Percentiles rank a stretch among this genome's conserved stretches.
These are phyloP conservation scores for Alnus rubra DNA, from an alignment of 306 rosid genomes.

Conservation along the genomic window DNA sequence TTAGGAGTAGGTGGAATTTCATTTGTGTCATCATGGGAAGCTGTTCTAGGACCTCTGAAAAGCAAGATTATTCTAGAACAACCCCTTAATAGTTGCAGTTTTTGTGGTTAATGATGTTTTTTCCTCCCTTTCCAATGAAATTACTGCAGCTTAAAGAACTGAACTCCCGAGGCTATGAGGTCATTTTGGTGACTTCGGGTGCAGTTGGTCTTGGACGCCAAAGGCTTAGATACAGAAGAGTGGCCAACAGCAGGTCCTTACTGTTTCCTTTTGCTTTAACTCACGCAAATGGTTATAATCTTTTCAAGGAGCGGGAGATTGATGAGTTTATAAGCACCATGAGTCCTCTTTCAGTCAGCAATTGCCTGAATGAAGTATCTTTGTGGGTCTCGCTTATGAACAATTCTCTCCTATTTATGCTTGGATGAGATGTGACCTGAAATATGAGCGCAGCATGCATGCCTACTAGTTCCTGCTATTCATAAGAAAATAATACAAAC, in stretches of 20 bases:
- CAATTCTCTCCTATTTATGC: not conserved
- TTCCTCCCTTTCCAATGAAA: not conserved
- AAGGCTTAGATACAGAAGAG: constrained; percentile 79
- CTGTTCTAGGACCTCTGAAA: not conserved
- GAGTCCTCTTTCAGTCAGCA: no score
- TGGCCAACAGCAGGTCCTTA: constrained; percentile 82
- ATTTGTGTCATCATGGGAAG: not conserved
- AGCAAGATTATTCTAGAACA: not conserved
- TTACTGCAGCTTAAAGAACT: constrained; percentile 74
- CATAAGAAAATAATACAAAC: not conserved
- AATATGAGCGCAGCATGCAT: not conserved
- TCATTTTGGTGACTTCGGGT: constrained; percentile 84
- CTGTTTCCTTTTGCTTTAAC: constrained; percentile 2
- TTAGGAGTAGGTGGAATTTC: not conserved
- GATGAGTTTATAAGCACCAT: no score
- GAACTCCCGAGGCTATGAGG: constrained; percentile 66
- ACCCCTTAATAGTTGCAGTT: not conserved
- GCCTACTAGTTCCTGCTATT: not conserved
- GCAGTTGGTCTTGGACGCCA: constrained; percentile 91
- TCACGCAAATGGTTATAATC: not conserved
- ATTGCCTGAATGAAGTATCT: no score
- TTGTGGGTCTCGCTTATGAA: no score
- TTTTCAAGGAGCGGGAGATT: not conserved
- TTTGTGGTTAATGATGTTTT: constrained; percentile 1
- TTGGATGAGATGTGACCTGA: not conserved